Conservation (phyloP, 345 rosid species). For the Odontarrhena argentea region DNA sequence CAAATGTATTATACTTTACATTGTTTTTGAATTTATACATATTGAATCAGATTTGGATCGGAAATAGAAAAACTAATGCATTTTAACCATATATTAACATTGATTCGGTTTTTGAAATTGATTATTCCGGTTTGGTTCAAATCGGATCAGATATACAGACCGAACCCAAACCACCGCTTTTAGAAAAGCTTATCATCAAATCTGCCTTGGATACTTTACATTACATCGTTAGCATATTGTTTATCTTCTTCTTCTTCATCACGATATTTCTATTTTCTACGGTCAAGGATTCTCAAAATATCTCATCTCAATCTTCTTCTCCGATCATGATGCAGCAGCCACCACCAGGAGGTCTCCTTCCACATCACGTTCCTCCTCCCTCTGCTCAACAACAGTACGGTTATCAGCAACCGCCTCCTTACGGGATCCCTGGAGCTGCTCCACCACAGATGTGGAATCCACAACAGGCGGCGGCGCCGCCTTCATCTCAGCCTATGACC, state of each 20-base stretch:
- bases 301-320: constrained; percentile 8
- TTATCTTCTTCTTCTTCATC: constrained; percentile 20
- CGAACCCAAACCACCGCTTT: constrained; percentile 14
- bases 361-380: constrained; percentile 46
- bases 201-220: neutral
- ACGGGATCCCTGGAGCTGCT: constrained; percentile 59
- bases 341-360: constrained; percentile 53
- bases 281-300: constrained; percentile 39
- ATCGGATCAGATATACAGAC: no score
- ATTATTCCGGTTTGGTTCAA: no score
- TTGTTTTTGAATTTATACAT: no score
- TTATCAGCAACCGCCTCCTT: constrained; percentile 53
- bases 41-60: no score
- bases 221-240: constrained; percentile 5
- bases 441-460: constrained; percentile 60
- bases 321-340: constrained; percentile 69
- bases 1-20: no score
- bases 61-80: no score
- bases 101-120: no score
- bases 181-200: constrained; percentile 12
- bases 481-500: constrained; percentile 43
- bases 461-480: constrained; percentile 42
- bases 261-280: constrained; percentile 24
- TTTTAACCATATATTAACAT: no score
- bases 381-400: constrained; percentile 51